Conservation (phyloP, 1,284 basidiomycete genomes). For the Trichosporon ovoides region DNA sequence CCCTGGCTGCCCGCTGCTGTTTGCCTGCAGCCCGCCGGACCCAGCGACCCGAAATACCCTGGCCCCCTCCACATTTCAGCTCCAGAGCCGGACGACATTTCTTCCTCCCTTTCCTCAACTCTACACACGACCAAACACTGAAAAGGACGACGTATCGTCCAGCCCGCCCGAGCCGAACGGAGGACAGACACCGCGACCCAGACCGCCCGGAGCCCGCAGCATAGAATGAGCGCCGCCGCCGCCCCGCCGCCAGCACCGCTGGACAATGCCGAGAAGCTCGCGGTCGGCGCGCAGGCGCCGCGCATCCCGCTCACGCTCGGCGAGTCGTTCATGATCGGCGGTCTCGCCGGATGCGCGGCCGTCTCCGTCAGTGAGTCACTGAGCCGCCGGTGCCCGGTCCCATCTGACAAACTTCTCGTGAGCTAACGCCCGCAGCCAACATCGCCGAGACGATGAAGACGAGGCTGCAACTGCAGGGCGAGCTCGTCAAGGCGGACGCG, state of each 20-base stretch:
- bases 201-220: too few relatives aligned
- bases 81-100: not conserved
- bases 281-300: not conserved
- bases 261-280: not conserved
- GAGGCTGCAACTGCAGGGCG: constrained; percentile 87
- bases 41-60: not conserved
- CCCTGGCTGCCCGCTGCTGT: too few relatives aligned
- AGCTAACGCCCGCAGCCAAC: constrained; percentile 49
- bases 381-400: too few relatives aligned
- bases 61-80: too few relatives aligned
- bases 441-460: constrained; percentile 82
- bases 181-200: not conserved
- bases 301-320: constrained; percentile 37
- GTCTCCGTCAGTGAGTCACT: constrained; percentile 56
- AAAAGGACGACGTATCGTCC: too few relatives aligned
- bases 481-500: constrained; percentile 66
- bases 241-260: not conserved
- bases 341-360: constrained; percentile 78
- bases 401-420: too few relatives aligned
- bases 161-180: too few relatives aligned
- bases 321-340: constrained; percentile 81
- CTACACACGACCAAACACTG: not conserved
- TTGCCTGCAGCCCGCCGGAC: too few relatives aligned
- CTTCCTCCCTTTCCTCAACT: not conserved
- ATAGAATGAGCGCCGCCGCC: too few relatives aligned